Evolutionary conservation across 1,284 basidiomycete species (phyloP).

Genomic region (Puccinia horiana): DNA sequence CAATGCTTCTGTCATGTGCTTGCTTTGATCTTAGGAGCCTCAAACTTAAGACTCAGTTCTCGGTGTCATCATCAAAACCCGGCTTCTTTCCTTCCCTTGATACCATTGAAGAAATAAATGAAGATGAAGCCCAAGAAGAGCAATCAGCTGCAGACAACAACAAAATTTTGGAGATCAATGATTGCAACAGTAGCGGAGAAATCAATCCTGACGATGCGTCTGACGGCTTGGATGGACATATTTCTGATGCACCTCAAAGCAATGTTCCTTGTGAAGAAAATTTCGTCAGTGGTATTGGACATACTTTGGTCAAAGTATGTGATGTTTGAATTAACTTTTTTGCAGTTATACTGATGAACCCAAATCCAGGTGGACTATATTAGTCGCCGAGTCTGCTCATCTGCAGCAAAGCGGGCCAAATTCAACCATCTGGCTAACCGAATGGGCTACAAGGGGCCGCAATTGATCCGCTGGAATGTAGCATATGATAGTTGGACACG

Average conservation of each 20-base stretch:
- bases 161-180: neutral
- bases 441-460: neutral
- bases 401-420: neutral
- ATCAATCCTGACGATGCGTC: conserved; percentile 3
- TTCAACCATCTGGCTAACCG: neutral
- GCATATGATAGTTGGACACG: neutral
- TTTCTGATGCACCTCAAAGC: conserved; percentile 65
- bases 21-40: conserved; percentile 1
- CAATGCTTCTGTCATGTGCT: conserved; percentile 12
- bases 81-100: neutral
- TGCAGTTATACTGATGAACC: no score
- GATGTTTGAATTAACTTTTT: neutral
- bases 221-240: neutral
- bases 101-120: neutral
- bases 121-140: neutral
- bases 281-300: neutral
- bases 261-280: neutral
- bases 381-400: neutral
- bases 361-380: neutral
- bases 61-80: neutral
- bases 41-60: neutral
- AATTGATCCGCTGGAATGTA: neutral
- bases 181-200: neutral
- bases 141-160: neutral
- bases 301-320: neutral